These are phyloP conservation scores for Candida glaebosa DNA, from an alignment of 805 yeast species.

Conservation along the genomic window DNA sequence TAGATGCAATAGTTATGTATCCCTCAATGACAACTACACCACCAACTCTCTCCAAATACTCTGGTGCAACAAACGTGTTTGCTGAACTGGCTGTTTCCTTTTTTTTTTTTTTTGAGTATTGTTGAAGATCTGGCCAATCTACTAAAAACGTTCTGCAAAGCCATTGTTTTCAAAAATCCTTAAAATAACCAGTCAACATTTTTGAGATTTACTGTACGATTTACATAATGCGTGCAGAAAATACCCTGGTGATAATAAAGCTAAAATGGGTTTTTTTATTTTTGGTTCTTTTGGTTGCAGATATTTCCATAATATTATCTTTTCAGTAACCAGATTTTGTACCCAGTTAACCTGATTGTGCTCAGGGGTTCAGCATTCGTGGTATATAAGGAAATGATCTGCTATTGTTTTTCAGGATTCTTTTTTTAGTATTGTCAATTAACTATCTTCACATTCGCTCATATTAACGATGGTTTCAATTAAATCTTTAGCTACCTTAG, in stretches of 20 bases:
- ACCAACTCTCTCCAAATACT: too few relatives aligned
- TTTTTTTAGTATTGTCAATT: neutral
- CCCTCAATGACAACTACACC: too few relatives aligned
- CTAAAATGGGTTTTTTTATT: too few relatives aligned
- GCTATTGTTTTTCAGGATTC: neutral
- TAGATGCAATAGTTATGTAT: too few relatives aligned
- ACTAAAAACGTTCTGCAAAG: neutral
- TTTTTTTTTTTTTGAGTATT: too few relatives aligned
- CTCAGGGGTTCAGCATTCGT: neutral
- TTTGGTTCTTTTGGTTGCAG: neutral
- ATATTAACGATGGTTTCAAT: conserved; percentile 2
- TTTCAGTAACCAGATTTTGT: neutral
- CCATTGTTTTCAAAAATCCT: neutral
- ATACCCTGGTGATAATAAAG: neutral
- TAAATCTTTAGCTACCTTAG: conserved; percentile 6
- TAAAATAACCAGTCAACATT: too few relatives aligned
- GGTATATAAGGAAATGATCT: neutral
- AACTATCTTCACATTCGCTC: conserved; percentile 3
- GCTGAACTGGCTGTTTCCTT: too few relatives aligned
- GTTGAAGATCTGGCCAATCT: neutral
- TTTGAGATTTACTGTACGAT: too few relatives aligned
- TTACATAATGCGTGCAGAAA: too few relatives aligned
- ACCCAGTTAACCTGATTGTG: neutral
- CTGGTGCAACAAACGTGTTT: too few relatives aligned
- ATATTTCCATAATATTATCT: neutral